Conservation (phyloP, 129 eudicot species). For the Artemisia tridentata region DNA sequence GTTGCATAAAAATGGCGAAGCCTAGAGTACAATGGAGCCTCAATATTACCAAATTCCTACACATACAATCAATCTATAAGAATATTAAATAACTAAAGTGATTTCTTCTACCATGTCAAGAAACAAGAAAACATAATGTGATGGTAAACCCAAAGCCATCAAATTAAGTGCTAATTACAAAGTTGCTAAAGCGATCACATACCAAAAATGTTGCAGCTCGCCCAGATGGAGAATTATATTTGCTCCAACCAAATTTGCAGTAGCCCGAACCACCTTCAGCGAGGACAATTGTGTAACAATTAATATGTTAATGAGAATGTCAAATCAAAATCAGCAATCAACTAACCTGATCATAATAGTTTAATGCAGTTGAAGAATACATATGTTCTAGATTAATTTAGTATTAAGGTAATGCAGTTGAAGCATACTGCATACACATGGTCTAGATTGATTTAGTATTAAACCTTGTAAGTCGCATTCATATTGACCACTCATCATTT, state of each 20-base stretch:
- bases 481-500: not conserved
- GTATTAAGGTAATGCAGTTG: too few species aligned
- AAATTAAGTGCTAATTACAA: constrained; percentile 9
- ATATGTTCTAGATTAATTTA: too few species aligned
- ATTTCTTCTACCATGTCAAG: not conserved
- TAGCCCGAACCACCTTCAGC: constrained; percentile 91
- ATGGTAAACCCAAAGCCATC: not conserved
- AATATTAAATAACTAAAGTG: constrained; percentile 11
- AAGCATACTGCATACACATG: too few species aligned
- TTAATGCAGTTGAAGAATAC: too few species aligned
- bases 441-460: too few species aligned
- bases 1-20: constrained; percentile 87
- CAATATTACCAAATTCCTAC: constrained; percentile 98
- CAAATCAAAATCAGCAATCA: not conserved
- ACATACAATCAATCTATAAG: constrained; percentile 12
- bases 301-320: constrained; percentile 2
- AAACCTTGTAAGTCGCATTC: too few species aligned
- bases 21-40: constrained; percentile 89
- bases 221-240: constrained; percentile 78
- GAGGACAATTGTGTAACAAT: constrained; percentile 18
- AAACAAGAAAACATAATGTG: not conserved
- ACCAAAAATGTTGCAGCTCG: constrained; percentile 87
- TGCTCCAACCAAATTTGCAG: constrained; percentile 98
- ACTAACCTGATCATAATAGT: constrained; percentile 19
- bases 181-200: constrained; percentile 22